These are phyloP conservation scores for Ilex asprella DNA, from an alignment of 257 asterid species.

Conservation along the genomic window DNA sequence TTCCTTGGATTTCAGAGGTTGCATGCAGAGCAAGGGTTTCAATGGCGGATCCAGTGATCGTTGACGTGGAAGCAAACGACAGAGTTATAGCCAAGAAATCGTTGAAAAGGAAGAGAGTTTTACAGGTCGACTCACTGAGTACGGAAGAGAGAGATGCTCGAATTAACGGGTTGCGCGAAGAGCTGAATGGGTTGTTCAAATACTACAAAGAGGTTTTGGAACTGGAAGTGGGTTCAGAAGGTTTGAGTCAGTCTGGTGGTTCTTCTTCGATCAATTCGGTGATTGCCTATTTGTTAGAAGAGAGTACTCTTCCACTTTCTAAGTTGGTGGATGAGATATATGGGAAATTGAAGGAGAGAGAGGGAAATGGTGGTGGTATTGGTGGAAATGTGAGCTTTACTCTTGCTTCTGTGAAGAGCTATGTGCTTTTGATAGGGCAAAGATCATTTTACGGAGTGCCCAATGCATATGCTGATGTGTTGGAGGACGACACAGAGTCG, in stretches of 20 bases:
- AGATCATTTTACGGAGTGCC: constrained; percentile 61
- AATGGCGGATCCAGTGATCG: constrained; percentile 26
- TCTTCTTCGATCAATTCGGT: constrained; percentile 26
- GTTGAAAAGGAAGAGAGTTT: constrained; percentile 34
- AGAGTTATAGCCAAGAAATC: constrained; percentile 11
- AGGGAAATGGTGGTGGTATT: constrained; percentile 28
- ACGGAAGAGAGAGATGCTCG: constrained; percentile 43
- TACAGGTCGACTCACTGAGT: constrained; percentile 4
- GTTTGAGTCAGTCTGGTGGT: constrained; percentile 13
- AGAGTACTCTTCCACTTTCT: constrained; percentile 64
- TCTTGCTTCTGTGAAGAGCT: constrained; percentile 60
- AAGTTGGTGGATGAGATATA: constrained; percentile 58
- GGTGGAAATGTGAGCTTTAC: constrained; percentile 8
- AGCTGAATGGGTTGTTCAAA: constrained; percentile 42
- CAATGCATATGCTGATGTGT: constrained; percentile 64
- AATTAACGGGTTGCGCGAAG: constrained; percentile 35
- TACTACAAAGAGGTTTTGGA: constrained; percentile 32
- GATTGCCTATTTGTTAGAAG: constrained; percentile 74
- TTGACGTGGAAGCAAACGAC: constrained; percentile 12
- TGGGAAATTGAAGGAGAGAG: constrained; percentile 37
- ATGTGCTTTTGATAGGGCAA: constrained; percentile 64
- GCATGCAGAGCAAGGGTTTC: no score
- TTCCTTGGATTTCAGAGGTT: no score
- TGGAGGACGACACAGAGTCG: constrained; percentile 72
- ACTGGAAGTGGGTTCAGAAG: constrained; percentile 20